A percentile compares a stretch with the other conserved stretches of the same genome.
Evolutionary conservation across 164 flowering plant genomes (phyloP).

Genomic region (Aristolochia contorta): DNA sequence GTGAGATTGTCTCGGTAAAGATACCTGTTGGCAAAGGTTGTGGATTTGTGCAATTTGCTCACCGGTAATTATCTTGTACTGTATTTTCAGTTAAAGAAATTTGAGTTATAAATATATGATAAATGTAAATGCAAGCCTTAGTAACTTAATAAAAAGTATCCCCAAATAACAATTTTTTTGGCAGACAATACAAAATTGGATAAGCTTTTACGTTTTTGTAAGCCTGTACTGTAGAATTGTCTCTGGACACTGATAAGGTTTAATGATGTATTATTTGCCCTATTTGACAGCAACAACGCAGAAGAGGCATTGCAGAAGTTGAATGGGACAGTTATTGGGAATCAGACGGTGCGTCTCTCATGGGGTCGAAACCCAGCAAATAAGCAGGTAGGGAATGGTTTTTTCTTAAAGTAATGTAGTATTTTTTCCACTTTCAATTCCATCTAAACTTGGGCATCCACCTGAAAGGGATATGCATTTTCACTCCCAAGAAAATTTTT

Average conservation of each 20-base stretch:
- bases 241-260: too few relatives aligned
- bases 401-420: too few relatives aligned
- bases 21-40: constrained; percentile 94
- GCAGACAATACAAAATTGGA: too few relatives aligned
- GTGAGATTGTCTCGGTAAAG: constrained; percentile 81
- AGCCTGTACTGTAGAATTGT: too few relatives aligned
- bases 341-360: constrained; percentile 84
- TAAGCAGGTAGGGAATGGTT: constrained; percentile 47
- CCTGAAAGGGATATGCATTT: too few relatives aligned
- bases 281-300: constrained; percentile 47
- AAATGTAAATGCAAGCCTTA: not conserved
- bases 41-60: constrained; percentile 90
- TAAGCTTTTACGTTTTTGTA: too few relatives aligned
- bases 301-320: constrained; percentile 80
- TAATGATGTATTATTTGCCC: too few relatives aligned
- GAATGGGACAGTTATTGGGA: constrained; percentile 75
- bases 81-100: not conserved
- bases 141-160: too few relatives aligned
- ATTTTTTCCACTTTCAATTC: too few relatives aligned
- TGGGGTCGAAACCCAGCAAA: constrained; percentile 97
- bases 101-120: not conserved
- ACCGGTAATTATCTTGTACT: constrained; percentile 41
- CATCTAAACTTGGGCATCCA: too few relatives aligned
- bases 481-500: too few relatives aligned
- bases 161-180: too few relatives aligned